Percentiles rank a stretch among this genome's conserved stretches.
Conservation (phyloP, 106 monocot genomes). For the Xerophyta viscosa region DNA sequence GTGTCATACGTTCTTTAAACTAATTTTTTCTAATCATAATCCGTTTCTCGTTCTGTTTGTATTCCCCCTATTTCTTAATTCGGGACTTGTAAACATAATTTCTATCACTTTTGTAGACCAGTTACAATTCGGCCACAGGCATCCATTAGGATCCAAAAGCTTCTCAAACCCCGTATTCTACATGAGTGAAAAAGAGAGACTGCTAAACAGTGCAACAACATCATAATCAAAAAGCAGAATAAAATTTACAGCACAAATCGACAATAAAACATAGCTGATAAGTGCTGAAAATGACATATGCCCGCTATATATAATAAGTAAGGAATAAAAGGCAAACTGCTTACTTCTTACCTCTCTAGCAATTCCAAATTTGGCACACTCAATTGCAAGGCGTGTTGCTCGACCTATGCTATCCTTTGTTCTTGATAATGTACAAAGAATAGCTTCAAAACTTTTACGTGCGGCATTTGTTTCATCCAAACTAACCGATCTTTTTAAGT, state of each 20-base stretch:
- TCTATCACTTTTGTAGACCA: no score
- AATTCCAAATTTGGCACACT: constrained; percentile 78
- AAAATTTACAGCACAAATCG: background rate
- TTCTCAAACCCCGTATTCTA: no score
- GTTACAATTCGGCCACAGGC: no score
- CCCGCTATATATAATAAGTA: background rate
- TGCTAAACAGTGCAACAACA: no score
- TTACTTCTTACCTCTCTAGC: constrained; percentile 63
- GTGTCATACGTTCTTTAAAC: no score
- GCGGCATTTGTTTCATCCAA: constrained; percentile 52
- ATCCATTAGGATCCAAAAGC: no score
- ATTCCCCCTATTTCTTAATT: no score
- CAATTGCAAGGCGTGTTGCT: constrained; percentile 88
- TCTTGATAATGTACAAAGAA: constrained; percentile 67
- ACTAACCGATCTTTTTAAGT: constrained; percentile 15
- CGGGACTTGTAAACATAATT: no score
- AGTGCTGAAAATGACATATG: background rate
- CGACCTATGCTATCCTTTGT: constrained; percentile 93
- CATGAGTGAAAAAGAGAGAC: no score
- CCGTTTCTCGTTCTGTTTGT: no score
- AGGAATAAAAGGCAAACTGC: background rate
- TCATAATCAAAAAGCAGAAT: no score
- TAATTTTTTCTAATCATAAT: no score
- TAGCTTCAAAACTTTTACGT: constrained; percentile 63
- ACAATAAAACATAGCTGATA: background rate